Evolutionary conservation across 495 filamentous ascomycete species (phyloP).

Genomic region (Hypoxylon perforatum): DNA sequence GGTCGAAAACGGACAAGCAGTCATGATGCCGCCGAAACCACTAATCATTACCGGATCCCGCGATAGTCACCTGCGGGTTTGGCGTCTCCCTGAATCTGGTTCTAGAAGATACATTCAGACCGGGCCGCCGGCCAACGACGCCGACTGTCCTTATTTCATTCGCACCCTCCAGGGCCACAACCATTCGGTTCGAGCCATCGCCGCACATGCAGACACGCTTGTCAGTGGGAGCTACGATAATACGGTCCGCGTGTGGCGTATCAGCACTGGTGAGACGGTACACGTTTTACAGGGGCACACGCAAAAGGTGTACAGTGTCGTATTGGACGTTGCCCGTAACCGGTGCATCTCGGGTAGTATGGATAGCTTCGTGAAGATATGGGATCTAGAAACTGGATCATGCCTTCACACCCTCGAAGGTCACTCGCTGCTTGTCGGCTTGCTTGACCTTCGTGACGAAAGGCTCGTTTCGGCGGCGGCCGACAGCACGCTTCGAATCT

Average conservation of each 20-base stretch:
- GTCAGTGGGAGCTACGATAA: slow-evolving; percentile 99
- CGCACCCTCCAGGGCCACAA: slow-evolving; percentile 86
- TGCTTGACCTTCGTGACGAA: slow-evolving; percentile 88
- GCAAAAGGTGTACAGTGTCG: slow-evolving; percentile 97
- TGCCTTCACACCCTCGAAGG: slow-evolving; percentile 92
- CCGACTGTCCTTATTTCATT: slow-evolving; percentile 93
- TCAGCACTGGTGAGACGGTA: slow-evolving; percentile 91
- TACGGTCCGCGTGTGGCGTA: slow-evolving; percentile 96
- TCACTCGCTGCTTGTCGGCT: slow-evolving; percentile 90
- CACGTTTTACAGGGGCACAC: slow-evolving; percentile 89
- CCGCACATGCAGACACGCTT: slow-evolving; percentile 94
- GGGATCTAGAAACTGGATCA: slow-evolving; percentile 91
- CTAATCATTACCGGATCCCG: slow-evolving; percentile 97
- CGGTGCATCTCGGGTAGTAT: slow-evolving; percentile 98
- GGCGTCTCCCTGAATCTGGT: slow-evolving; percentile 88
- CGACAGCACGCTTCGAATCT: slow-evolving; percentile 94
- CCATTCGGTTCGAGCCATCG: slow-evolving; percentile 98
- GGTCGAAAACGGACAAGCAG: slow-evolving; percentile 74
- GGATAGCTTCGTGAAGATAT: slow-evolving; percentile 98
- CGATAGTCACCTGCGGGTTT: slow-evolving; percentile 93
- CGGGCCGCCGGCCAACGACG: slow-evolving; percentile 78
- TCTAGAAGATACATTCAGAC: slow-evolving; percentile 80
- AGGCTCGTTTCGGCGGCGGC: slow-evolving; percentile 94
- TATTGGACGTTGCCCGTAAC: slow-evolving; percentile 89
- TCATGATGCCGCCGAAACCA: slow-evolving; percentile 91